Conservation (phyloP, 257 asterid genomes). For the Rhazya stricta region DNA sequence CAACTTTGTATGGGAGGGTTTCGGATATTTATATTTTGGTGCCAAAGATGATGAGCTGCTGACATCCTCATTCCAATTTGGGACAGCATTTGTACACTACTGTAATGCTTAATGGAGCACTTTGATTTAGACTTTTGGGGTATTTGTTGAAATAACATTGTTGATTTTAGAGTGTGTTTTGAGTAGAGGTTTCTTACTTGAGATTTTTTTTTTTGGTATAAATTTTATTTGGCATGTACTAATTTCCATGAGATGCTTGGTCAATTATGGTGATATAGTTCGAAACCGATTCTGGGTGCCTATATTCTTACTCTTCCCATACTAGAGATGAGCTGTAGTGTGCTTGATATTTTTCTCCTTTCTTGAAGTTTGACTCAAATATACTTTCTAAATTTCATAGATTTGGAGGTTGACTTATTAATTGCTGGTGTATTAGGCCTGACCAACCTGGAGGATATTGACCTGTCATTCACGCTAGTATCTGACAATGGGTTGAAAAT, state of each 20-base stretch:
- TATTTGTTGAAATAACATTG: not conserved
- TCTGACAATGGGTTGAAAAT: conserved; percentile 29
- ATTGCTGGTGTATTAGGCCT: conserved; percentile 21
- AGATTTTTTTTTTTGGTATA: not conserved
- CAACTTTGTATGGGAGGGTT: too few relatives aligned
- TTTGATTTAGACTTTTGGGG: not conserved
- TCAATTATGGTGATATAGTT: not conserved
- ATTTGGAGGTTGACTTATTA: not conserved
- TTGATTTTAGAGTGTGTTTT: not conserved
- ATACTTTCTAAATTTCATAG: not conserved
- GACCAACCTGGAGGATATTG: conserved; percentile 31
- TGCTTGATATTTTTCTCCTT: not conserved
- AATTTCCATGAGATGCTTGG: not conserved
- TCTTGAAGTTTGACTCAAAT: not conserved
- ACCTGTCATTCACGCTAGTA: conserved; percentile 30
- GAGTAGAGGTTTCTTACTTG: not conserved
- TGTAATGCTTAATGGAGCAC: not conserved
- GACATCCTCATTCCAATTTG: not conserved
- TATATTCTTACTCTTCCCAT: not conserved
- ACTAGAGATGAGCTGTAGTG: not conserved
- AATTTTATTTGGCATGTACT: not conserved
- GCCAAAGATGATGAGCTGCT: not conserved
- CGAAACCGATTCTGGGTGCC: not conserved
- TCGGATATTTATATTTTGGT: not conserved
- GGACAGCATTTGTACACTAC: not conserved